Evolutionary conservation across 768 basidiomycete species (phyloP).

Genomic region (Rhodotorula toruloides): DNA sequence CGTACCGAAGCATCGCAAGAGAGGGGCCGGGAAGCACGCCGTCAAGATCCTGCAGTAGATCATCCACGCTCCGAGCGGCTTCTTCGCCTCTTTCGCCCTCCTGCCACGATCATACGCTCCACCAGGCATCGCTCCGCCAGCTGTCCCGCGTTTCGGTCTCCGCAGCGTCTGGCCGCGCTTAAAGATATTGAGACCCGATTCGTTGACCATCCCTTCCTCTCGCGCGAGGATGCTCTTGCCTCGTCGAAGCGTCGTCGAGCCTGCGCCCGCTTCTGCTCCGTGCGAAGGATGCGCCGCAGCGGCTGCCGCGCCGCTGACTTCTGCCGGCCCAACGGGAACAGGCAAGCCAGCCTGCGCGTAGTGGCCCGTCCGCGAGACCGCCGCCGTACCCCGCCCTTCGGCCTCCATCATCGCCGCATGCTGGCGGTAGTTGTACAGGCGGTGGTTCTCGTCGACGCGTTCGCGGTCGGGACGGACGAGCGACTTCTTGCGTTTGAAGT

Average conservation of each 20-base stretch:
- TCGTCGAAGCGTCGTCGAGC: constrained; percentile 57
- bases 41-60: constrained; percentile 85
- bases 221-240: constrained; percentile 84
- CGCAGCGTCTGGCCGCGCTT: constrained; percentile 76
- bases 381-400: constrained; percentile 61
- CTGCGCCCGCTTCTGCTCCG: constrained; percentile 40
- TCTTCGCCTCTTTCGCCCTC: constrained; percentile 66
- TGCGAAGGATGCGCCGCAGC: background rate
- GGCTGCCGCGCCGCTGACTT: constrained; percentile 14
- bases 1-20: constrained; percentile 74
- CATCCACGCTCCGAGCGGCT: constrained; percentile 92
- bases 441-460: constrained; percentile 89
- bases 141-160: constrained; percentile 54
- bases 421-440: constrained; percentile 86
- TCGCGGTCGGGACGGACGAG: constrained; percentile 88
- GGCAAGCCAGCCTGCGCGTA: constrained; percentile 53
- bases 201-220: constrained; percentile 76
- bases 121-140: constrained; percentile 39
- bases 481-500: constrained; percentile 72
- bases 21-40: constrained; percentile 68
- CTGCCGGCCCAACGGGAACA: constrained; percentile 8
- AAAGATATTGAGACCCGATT: constrained; percentile 87
- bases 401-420: constrained; percentile 74
- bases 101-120: constrained; percentile 32
- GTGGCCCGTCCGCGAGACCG: constrained; percentile 75